These are phyloP conservation scores for Purshia tridentata DNA, from an alignment of 306 rosid species.

Conservation along the genomic window DNA sequence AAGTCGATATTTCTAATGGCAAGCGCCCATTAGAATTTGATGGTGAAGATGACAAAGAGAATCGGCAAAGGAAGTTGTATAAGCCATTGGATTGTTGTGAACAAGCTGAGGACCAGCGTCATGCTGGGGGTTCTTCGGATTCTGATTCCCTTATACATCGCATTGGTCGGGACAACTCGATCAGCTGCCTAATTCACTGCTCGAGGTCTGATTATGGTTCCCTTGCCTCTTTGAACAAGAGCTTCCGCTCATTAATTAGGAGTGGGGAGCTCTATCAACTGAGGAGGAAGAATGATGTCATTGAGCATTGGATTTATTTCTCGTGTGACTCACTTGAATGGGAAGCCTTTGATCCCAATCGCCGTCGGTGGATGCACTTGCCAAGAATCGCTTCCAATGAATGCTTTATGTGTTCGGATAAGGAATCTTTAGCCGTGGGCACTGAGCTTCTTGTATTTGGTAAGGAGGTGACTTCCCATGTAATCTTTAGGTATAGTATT, in stretches of 20 bases:
- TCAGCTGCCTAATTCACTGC: slow-evolving; percentile 69
- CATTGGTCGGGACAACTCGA: slow-evolving; percentile 78
- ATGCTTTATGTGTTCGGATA: slow-evolving; percentile 85
- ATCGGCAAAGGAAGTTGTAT: slow-evolving; percentile 44
- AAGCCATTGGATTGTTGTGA: slow-evolving; percentile 45
- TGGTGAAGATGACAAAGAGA: slow-evolving; percentile 35
- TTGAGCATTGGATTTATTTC: slow-evolving; percentile 92
- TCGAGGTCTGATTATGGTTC: slow-evolving; percentile 81
- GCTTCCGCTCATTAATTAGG: slow-evolving; percentile 60
- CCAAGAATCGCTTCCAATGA: slow-evolving; percentile 86
- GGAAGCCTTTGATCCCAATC: slow-evolving; percentile 88
- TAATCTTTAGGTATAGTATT: slow-evolving; percentile 76
- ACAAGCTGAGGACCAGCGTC: slow-evolving; percentile 34
- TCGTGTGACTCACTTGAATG: slow-evolving; percentile 79
- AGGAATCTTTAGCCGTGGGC: slow-evolving; percentile 95
- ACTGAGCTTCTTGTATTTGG: slow-evolving; percentile 96
- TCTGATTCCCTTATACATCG: slow-evolving; percentile 51
- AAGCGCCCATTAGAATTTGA: slow-evolving; percentile 56
- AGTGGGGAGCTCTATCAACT: slow-evolving; percentile 73
- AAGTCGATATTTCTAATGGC: slow-evolving; percentile 45
- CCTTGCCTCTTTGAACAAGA: slow-evolving; percentile 63
- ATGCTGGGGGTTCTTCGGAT: slow-evolving; percentile 50
- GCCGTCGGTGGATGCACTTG: slow-evolving; percentile 73
- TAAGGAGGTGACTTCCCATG: slow-evolving; percentile 61
- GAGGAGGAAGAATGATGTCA: slow-evolving; percentile 64